Evolutionary conservation across 1,284 basidiomycete species (phyloP).

Genomic region (Ganoderma lingzhi): DNA sequence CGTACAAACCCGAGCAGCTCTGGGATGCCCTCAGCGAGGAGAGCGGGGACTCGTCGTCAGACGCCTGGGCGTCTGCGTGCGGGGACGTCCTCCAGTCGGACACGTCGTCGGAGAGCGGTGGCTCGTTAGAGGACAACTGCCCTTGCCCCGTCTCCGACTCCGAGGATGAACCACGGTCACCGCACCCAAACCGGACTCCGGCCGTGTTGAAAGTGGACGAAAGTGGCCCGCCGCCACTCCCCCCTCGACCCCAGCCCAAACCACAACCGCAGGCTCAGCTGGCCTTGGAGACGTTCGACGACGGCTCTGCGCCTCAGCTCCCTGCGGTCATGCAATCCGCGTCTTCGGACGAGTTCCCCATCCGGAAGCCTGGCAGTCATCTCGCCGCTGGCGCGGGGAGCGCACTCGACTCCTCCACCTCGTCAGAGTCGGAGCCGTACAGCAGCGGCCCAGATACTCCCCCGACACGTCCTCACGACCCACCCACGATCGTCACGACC

Average conservation of each 20-base stretch:
- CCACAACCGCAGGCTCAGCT: not conserved
- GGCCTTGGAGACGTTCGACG: not conserved
- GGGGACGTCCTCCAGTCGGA: conserved; percentile 21
- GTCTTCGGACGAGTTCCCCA: conserved; percentile 28
- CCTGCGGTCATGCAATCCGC: not conserved
- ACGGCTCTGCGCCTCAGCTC: not conserved
- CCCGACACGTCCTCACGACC: conserved; percentile 31
- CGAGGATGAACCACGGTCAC: not conserved
- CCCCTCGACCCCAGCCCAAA: not conserved
- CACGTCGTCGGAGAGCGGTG: conserved; percentile 22
- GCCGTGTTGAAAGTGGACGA: not conserved
- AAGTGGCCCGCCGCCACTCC: not conserved
- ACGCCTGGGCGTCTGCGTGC: conserved; percentile 8
- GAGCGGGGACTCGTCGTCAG: conserved; percentile 18
- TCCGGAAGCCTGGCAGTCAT: conserved; percentile 15
- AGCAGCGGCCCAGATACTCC: conserved; percentile 32
- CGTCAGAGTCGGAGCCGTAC: conserved; percentile 10
- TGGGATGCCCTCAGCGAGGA: not conserved
- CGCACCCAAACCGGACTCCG: not conserved
- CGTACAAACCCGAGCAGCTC: not conserved
- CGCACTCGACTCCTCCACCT: conserved; percentile 11
- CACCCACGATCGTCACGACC: conserved; percentile 23
- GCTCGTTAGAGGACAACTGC: conserved; percentile 14
- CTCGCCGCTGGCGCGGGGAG: conserved; percentile 8
- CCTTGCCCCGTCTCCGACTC: conserved; percentile 1